Conservation (phyloP, 2,329 filamentous ascomycete genomes). For the Mycosphaerella arachidis region DNA sequence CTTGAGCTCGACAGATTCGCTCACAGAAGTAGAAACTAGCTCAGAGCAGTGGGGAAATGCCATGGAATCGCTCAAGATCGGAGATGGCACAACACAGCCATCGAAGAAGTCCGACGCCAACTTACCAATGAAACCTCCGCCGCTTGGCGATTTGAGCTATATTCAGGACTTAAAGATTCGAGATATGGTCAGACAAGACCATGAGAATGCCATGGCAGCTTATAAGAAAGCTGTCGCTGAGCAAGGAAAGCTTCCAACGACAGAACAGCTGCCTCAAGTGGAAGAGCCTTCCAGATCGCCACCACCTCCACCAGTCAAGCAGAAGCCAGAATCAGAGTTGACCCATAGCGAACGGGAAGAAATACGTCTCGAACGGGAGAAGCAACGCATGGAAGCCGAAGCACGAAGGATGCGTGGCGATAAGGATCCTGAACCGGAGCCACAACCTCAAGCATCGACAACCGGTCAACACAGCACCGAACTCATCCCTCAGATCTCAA, state of each 20-base stretch:
- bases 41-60: slow-evolving; percentile 19
- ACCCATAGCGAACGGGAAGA: slow-evolving; percentile 28
- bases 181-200: slow-evolving; percentile 66
- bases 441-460: not conserved
- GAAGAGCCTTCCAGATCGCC: slow-evolving; percentile 18
- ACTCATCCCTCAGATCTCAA: not conserved
- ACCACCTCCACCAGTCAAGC: not conserved
- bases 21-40: not conserved
- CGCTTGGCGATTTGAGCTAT: slow-evolving; percentile 51
- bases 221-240: slow-evolving; percentile 65
- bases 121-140: slow-evolving; percentile 47
- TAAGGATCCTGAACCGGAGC: slow-evolving; percentile 10
- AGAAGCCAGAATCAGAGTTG: slow-evolving; percentile 23
- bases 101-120: slow-evolving; percentile 25
- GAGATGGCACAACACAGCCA: not conserved
- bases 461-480: not conserved
- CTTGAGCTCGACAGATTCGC: not conserved
- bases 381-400: slow-evolving; percentile 31
- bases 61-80: slow-evolving; percentile 19
- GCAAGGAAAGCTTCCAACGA: slow-evolving; percentile 38
- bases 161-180: slow-evolving; percentile 61
- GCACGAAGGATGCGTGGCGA: slow-evolving; percentile 29
- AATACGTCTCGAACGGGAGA: slow-evolving; percentile 28
- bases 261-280: slow-evolving; percentile 4
- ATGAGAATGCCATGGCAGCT: slow-evolving; percentile 57